Base-by-base conservation (phyloP, 2,329 filamentous ascomycete species). In the Delphinella strobiligena region DNA sequence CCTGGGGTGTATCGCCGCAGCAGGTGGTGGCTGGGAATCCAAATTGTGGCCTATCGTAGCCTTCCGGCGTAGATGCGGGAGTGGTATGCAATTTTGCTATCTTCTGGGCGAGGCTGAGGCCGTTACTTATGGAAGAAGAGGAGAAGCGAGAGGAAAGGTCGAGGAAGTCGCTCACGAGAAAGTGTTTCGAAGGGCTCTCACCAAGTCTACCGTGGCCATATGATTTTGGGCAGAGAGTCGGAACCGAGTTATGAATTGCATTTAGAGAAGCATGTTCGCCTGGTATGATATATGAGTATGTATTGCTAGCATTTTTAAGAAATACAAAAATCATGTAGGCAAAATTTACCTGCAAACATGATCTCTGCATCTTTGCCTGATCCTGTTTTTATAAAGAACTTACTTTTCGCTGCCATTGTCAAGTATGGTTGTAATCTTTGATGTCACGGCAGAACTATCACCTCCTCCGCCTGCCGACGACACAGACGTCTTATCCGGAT, bases 1-100 rank as follows among this genome's bases (percentile, higher is more conserved):
- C 75, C 61, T 95, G 89, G 31, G 72, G 72, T 5, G 85, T 91
- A 34, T 84, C 75, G 2, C 88, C 88, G 59, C 89, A 95, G 60
- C 83, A 94, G 0, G 88, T 95, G 1, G 81, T 65, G 0, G 81
- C 79, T 0, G 83, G 82, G 54, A 95, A 95, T 2, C 89, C 89
- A 49, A 89, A 95, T 61, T 78, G 67, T 2, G 77, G 75, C 29
- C 54, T 66, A 1, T 69, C 61, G 47, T 73, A 68, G 15, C 74
- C 75, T 9, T 71, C 58, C 1, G 79, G 78, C 0, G 68, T 58
- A 0, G 84, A 82, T 0, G 82, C 83, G 0, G 81, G 75, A 1
- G 78, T 85, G 2, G 74, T 79, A 59, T 95, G 89, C 34, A 95
- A 64, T 52, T 72, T 76, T 1, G 82, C 86, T 5, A 95, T 67